Evolutionary conservation across 495 filamentous ascomycete species (phyloP), one percentile per base, ranked within the genome.

Genomic region (Aspergillus avenaceus): DNA sequence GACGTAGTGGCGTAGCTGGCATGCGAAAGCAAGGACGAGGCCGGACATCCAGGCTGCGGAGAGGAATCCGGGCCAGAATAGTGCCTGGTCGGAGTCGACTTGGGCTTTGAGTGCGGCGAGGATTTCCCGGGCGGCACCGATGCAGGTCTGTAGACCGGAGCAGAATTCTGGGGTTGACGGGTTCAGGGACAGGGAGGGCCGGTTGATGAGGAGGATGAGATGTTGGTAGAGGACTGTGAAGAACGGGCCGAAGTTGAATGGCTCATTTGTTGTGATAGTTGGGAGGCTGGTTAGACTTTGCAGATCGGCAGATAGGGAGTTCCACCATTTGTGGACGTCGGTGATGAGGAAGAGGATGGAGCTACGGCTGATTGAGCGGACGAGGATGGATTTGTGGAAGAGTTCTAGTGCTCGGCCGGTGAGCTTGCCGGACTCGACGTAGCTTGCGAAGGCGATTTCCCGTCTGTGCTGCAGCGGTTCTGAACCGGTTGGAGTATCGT

Each of bases 151-250:
- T 22, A 73, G 32, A 2, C 60, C 66, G 16, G 70, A 73, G 32
- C 61, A 65, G 23, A 73, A 73, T 47, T 69, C 68, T 0, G 70
- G 59, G 3, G 63, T 65, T 9, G 58, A 58, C 0, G 66, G 62
- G 16, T 60, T 55, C 19, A 70, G 56, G 16, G 70, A 71, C 22
- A 73, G 48, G 9, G 62, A 67, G 3, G 70, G 70, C 13, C 70
- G 68, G 68, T 85, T 56, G 64, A 86, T 58, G 73, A 87, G 63
- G 79, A 91, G 71, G 70, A 91, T 60, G 62, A 84, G 71, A 73
- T 82, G 64, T 74, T 91, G 69, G 65, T 92, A 65, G 67, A 84
- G 60, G 70, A 90, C 67, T 53, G 85, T 64, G 59, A 79, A 71
- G 37, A 70, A 63, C 12, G 73, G 67, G 34, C 64, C 60, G 31